phyloP scores from a whole-genome alignment of 148 eudicot genomes.

The Amaranthus palmeri region DNA sequence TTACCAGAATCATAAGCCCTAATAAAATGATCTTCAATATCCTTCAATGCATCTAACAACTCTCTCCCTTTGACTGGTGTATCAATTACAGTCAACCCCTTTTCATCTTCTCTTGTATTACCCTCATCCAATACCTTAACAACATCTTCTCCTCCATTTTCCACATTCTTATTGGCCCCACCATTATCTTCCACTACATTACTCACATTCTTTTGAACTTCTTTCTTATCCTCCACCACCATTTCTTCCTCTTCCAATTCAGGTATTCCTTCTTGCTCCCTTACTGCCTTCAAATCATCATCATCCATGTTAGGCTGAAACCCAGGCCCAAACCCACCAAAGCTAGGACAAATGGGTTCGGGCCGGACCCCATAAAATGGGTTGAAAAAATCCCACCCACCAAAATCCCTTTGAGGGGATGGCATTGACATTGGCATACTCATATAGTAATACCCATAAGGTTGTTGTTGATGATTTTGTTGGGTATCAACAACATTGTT shows the following conservation, averaged over 20 bases:
- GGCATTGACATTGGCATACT: constrained; percentile 33
- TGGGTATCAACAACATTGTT: neutral
- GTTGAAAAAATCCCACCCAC: constrained; percentile 97
- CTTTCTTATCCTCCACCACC: neutral
- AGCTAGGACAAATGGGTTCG: constrained; percentile 22
- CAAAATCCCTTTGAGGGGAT: constrained; percentile 73
- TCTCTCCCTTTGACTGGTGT: constrained; percentile 64
- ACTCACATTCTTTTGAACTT: constrained; percentile 8
- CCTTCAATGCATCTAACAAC: constrained; percentile 77
- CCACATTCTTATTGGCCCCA: neutral
- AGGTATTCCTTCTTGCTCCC: constrained; percentile 82
- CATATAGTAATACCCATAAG: constrained; percentile 60
- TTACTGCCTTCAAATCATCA: constrained; percentile 63
- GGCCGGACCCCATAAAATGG: constrained; percentile 58
- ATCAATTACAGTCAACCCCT: constrained; percentile 59
- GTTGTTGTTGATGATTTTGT: neutral
- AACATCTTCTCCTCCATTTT: too few species aligned
- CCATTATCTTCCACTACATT: constrained; percentile 9
- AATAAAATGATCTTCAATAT: constrained; percentile 75
- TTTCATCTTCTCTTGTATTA: constrained; percentile 18
- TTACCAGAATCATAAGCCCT: constrained; percentile 86
- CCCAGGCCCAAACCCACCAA: neutral
- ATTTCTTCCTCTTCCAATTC: constrained; percentile 66
- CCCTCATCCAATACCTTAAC: constrained; percentile 24
- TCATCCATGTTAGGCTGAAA: neutral